Conservation (phyloP, 352 stramenopile genomes). For the Pythium inflatum region DNA sequence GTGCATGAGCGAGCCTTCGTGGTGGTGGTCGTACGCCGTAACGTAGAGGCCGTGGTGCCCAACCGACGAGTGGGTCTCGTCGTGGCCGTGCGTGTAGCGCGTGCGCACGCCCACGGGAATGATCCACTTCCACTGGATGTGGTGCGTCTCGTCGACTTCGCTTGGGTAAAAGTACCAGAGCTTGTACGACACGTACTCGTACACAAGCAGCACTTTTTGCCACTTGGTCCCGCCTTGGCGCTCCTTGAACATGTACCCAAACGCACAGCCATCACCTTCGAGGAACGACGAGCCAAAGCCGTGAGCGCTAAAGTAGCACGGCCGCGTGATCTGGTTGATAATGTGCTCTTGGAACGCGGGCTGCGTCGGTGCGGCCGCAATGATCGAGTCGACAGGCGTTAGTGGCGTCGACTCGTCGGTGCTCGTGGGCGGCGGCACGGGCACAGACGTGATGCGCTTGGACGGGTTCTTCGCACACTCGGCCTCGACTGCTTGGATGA, state of each 20-base stretch:
- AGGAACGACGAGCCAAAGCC: constrained; percentile 89
- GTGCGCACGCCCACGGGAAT: constrained; percentile 71
- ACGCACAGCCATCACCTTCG: constrained; percentile 79
- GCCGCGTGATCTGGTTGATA: constrained; percentile 86
- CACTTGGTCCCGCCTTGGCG: constrained; percentile 61
- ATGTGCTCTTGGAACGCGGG: constrained; percentile 87
- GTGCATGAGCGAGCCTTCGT: constrained; percentile 36
- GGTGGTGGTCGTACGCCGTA: constrained; percentile 79
- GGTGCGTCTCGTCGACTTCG: constrained; percentile 77
- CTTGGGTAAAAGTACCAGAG: constrained; percentile 90
- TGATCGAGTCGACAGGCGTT: not conserved
- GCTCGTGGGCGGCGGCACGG: constrained; percentile 27
- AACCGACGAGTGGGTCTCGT: constrained; percentile 82
- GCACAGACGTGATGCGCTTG: constrained; percentile 59
- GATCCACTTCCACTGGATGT: constrained; percentile 90
- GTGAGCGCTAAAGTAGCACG: constrained; percentile 80
- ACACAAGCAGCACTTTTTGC: constrained; percentile 87
- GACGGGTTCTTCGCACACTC: constrained; percentile 50
- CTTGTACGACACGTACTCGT: constrained; percentile 87
- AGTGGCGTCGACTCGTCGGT: not conserved
- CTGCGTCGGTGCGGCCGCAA: constrained; percentile 41
- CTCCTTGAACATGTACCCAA: constrained; percentile 86
- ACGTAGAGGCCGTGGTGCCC: constrained; percentile 85
- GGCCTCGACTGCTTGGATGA: constrained; percentile 60
- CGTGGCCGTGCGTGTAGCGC: constrained; percentile 83